phyloP scores from a whole-genome alignment of 2,329 filamentous ascomycete genomes.

The Cadophora sp. region DNA sequence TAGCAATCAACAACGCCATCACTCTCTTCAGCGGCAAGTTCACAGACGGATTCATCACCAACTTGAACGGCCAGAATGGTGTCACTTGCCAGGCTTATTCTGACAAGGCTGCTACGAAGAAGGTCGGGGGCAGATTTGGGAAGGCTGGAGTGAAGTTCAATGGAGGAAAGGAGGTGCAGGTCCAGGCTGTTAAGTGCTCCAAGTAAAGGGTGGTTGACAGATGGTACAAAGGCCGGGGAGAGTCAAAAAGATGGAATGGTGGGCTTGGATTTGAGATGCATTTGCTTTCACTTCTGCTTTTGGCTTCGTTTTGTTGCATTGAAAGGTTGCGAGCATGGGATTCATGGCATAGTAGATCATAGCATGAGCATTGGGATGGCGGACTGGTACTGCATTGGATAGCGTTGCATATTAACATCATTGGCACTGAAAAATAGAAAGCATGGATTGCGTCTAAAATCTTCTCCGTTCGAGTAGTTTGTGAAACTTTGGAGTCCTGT shows the following conservation, averaged over 20 bases:
- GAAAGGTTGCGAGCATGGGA: not conserved
- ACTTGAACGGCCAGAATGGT: conserved; percentile 48
- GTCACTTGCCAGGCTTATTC: conserved; percentile 52
- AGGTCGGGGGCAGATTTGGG: conserved; percentile 14
- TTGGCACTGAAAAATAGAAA: not conserved
- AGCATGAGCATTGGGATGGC: conserved; percentile 5
- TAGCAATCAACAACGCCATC: conserved; percentile 17
- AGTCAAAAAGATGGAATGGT: too few relatives aligned
- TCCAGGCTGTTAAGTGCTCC: conserved; percentile 10
- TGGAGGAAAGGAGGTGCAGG: not conserved
- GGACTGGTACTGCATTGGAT: conserved; percentile 8
- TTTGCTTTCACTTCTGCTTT: not conserved
- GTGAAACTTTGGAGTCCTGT: not conserved
- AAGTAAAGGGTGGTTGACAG: not conserved
- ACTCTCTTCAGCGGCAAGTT: conserved; percentile 12
- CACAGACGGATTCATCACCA: conserved; percentile 38
- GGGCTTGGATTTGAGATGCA: not conserved
- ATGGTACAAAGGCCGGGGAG: too few relatives aligned
- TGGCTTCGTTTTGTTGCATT: not conserved
- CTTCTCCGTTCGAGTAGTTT: not conserved
- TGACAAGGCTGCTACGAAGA: conserved; percentile 14
- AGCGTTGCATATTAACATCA: not conserved
- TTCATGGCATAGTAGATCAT: not conserved
- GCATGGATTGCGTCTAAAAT: not conserved
- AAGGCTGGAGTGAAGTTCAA: conserved; percentile 11